A percentile compares a stretch with the other conserved stretches of the same genome.
Evolutionary conservation across 441 rosid genomes (phyloP).

Genomic region (California macrophylla): DNA sequence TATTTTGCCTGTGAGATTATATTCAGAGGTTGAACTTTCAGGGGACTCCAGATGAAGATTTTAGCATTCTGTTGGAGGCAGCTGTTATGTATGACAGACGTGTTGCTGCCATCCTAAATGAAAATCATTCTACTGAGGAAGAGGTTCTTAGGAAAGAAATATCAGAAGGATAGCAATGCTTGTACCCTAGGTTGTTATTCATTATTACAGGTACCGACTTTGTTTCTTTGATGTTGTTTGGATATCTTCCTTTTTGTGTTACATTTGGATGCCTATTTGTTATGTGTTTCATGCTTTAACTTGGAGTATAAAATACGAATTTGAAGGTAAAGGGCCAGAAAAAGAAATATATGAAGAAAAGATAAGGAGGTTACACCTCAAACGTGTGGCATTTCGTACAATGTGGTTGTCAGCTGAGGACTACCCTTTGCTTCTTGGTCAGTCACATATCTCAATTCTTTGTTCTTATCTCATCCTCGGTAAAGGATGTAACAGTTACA

Average conservation of each 20-base stretch:
- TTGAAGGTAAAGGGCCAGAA: slow-evolving; percentile 91
- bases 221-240: slow-evolving; percentile 3
- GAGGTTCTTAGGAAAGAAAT: slow-evolving; percentile 42
- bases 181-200: slow-evolving; percentile 70
- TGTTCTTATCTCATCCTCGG: not conserved
- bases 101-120: slow-evolving; percentile 70
- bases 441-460: not conserved
- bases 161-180: slow-evolving; percentile 35
- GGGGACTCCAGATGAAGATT: slow-evolving; percentile 99
- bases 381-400: slow-evolving; percentile 87
- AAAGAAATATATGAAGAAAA: slow-evolving; percentile 81
- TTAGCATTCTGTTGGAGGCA: slow-evolving; percentile 85
- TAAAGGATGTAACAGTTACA: slow-evolving; percentile 1
- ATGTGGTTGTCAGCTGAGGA: slow-evolving; percentile 96
- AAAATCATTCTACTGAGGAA: slow-evolving; percentile 42
- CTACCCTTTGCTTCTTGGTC: slow-evolving; percentile 86
- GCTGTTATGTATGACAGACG: slow-evolving; percentile 94
- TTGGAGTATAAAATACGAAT: too few species aligned
- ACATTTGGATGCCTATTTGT: not conserved
- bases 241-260: not conserved
- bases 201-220: slow-evolving; percentile 64
- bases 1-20: not conserved
- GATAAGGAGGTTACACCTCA: slow-evolving; percentile 65
- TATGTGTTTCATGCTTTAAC: slow-evolving; percentile 8
- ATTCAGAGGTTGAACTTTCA: slow-evolving; percentile 27